These are phyloP conservation scores for Globisporangium okanoganense DNA, from an alignment of 352 stramenopile species.

Conservation along the genomic window DNA sequence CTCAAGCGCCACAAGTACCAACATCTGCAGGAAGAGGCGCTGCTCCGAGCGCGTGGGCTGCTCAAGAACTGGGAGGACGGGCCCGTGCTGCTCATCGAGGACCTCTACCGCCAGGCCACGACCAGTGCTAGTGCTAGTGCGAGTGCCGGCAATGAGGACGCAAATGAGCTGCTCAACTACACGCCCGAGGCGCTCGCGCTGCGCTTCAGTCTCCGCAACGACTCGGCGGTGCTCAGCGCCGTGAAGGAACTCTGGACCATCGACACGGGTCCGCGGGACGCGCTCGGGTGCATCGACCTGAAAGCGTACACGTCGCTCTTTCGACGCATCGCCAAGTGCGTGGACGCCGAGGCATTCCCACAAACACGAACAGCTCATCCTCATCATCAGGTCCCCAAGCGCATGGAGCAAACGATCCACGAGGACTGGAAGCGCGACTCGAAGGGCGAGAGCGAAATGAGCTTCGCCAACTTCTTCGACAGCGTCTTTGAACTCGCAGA, in stretches of 20 bases:
- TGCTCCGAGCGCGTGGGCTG: conserved; percentile 52
- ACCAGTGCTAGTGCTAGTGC: conserved; percentile 9
- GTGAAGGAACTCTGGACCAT: conserved; percentile 57
- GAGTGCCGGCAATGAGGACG: conserved; percentile 39
- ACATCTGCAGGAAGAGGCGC: conserved; percentile 61
- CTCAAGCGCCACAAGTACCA: conserved; percentile 75
- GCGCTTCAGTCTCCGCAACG: conserved; percentile 62
- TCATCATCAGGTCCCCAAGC: conserved; percentile 13
- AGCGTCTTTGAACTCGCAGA: conserved; percentile 70
- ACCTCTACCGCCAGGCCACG: conserved; percentile 48
- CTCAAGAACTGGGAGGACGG: conserved; percentile 69
- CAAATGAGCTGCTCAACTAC: conserved; percentile 61
- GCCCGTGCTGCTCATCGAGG: conserved; percentile 51
- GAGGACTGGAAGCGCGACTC: conserved; percentile 68
- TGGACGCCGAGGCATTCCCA: conserved; percentile 38
- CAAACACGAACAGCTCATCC: background rate
- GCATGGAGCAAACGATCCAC: conserved; percentile 41
- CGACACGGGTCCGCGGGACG: conserved; percentile 44
- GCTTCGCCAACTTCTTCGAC: conserved; percentile 68
- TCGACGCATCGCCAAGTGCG: conserved; percentile 46
- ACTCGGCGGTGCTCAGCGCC: conserved; percentile 37
- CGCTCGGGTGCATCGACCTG: conserved; percentile 58
- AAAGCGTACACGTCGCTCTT: conserved; percentile 49
- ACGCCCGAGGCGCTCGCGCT: conserved; percentile 60
- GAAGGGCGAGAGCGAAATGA: conserved; percentile 50